Percentiles rank a stretch among this genome's conserved stretches.
These are phyloP conservation scores for Fusarium sublunatum DNA, from an alignment of 2,329 filamentous ascomycete genomes.

Conservation along the genomic window DNA sequence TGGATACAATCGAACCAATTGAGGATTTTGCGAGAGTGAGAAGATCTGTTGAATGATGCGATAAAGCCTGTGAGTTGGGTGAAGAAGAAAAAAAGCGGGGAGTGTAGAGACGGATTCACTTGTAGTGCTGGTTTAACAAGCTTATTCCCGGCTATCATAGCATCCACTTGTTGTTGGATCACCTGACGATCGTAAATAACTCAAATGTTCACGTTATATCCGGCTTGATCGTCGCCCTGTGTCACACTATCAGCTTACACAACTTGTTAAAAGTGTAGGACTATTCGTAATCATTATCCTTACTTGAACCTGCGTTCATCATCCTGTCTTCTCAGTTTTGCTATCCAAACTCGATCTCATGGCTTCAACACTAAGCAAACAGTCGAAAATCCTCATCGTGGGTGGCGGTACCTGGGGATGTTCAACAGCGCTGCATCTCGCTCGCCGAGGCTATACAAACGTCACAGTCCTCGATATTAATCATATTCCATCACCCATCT, in stretches of 20 bases:
- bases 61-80: background rate
- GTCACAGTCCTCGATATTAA: constrained; percentile 29
- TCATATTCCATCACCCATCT: constrained; percentile 27
- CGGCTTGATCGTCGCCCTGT: background rate
- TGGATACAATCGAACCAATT: background rate
- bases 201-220: background rate
- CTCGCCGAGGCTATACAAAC: constrained; percentile 25
- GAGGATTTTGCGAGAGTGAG: background rate
- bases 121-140: background rate
- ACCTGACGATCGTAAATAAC: constrained; percentile 18
- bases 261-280: no score
- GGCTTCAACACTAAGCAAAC: constrained; percentile 19
- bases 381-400: constrained; percentile 31
- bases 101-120: background rate
- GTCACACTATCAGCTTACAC: background rate
- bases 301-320: no score
- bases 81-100: constrained; percentile 28
- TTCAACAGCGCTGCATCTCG: constrained; percentile 33
- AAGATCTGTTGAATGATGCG: background rate
- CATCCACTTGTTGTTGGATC: constrained; percentile 16
- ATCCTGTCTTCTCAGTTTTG: no score
- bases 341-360: background rate
- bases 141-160: constrained; percentile 15
- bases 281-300: no score
- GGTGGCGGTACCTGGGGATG: constrained; percentile 39